Conservation (phyloP, 31 red algal species). For the Asparagopsis taxiformis region DNA sequence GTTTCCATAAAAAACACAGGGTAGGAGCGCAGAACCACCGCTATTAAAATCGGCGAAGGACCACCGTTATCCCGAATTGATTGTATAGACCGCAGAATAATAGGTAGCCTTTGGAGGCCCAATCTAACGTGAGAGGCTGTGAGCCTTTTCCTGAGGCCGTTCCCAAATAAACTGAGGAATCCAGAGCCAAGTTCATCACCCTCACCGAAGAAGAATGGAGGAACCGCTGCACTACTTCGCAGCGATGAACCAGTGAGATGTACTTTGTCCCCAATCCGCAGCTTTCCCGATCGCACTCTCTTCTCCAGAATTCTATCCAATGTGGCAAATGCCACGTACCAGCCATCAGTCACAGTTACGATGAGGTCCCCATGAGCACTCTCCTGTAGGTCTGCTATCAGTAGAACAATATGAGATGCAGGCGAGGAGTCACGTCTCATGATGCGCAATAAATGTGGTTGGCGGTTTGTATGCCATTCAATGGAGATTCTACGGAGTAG, state of each 20-base stretch:
- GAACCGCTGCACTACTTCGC: not conserved
- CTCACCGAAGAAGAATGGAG: slow-evolving; percentile 51
- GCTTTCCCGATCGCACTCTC: slow-evolving; percentile 14
- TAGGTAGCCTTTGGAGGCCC: slow-evolving; percentile 19
- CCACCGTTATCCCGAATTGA: slow-evolving; percentile 21
- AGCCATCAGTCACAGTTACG: slow-evolving; percentile 50
- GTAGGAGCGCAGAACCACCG: slow-evolving; percentile 48
- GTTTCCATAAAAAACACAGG: slow-evolving; percentile 55
- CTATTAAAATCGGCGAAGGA: slow-evolving; percentile 9
- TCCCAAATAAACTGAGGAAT: slow-evolving; percentile 11
- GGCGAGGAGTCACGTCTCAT: slow-evolving; percentile 52
- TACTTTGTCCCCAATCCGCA: slow-evolving; percentile 49
- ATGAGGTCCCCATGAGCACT: not conserved
- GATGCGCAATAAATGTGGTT: slow-evolving; percentile 54
- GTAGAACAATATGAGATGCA: slow-evolving; percentile 49
- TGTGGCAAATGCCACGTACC: slow-evolving; percentile 44
- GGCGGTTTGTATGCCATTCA: slow-evolving; percentile 45
- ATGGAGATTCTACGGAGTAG: slow-evolving; percentile 36
- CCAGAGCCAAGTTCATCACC: slow-evolving; percentile 48
- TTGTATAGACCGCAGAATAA: slow-evolving; percentile 11
- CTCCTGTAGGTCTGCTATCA: slow-evolving; percentile 36
- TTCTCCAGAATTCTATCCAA: slow-evolving; percentile 31
- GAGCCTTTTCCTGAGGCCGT: slow-evolving; percentile 17
- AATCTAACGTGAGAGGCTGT: slow-evolving; percentile 8
- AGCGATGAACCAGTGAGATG: slow-evolving; percentile 35